Evolutionary conservation across 306 rosid genomes (phyloP).

Genomic region (Purshia tridentata): DNA sequence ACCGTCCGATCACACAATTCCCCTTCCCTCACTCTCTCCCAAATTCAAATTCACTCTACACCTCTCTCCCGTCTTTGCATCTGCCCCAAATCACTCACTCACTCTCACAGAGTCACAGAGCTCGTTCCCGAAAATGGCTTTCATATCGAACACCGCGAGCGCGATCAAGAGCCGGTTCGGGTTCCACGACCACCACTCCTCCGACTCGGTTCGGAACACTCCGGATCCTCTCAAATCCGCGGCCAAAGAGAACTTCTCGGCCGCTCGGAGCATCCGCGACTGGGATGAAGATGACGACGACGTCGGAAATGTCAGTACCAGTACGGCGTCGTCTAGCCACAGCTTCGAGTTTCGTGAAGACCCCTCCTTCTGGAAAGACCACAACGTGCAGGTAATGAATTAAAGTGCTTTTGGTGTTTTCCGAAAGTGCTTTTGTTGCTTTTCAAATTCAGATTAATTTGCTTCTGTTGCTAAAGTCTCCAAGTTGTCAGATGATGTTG

Average conservation of each 20-base stretch:
- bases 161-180: slow-evolving; percentile 87
- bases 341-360: slow-evolving; percentile 79
- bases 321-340: slow-evolving; percentile 42
- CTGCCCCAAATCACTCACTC: background rate
- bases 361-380: slow-evolving; percentile 96
- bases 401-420: background rate
- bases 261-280: slow-evolving; percentile 42
- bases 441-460: background rate
- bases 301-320: slow-evolving; percentile 34
- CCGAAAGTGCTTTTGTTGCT: background rate
- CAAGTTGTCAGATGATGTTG: background rate
- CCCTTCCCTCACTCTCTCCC: background rate
- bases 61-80: slow-evolving; percentile 7
- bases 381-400: slow-evolving; percentile 80
- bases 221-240: slow-evolving; percentile 68
- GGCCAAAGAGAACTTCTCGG: slow-evolving; percentile 50
- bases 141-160: slow-evolving; percentile 77
- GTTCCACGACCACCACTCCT: slow-evolving; percentile 65
- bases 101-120: background rate
- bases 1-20: slow-evolving; percentile 28
- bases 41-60: slow-evolving; percentile 10
- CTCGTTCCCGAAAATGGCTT: slow-evolving; percentile 47
- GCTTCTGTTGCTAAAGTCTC: background rate
- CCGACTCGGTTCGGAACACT: slow-evolving; percentile 54
- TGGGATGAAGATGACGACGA: slow-evolving; percentile 48